phyloP scores from a whole-genome alignment of 805 yeast species.

The Saccharomycopsis fibuligera region DNA sequence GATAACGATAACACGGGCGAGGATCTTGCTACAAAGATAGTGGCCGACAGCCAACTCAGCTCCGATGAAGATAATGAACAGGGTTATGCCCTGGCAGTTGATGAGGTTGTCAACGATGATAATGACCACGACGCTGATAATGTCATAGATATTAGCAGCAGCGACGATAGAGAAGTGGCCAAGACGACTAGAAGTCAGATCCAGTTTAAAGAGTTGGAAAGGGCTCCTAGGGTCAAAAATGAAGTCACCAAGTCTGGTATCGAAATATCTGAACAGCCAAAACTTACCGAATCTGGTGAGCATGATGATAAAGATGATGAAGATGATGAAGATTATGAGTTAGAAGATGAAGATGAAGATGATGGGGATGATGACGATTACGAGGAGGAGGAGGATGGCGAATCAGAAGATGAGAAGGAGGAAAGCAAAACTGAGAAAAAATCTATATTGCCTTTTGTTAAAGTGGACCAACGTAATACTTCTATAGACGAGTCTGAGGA shows the following conservation, averaged over 20 bases:
- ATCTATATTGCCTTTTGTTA: no score
- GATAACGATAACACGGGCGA: constrained; percentile 20
- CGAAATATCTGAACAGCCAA: constrained; percentile 21
- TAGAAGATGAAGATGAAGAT: background rate
- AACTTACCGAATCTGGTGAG: constrained; percentile 24
- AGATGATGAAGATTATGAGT: constrained; percentile 13
- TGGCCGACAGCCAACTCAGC: constrained; percentile 4
- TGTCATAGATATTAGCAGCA: background rate
- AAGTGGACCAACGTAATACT: background rate
- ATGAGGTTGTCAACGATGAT: constrained; percentile 24
- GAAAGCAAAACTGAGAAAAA: background rate
- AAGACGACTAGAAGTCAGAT: no score
- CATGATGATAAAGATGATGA: constrained; percentile 21
- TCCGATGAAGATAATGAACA: constrained; percentile 30
- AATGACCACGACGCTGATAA: constrained; percentile 8
- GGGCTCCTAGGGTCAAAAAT: background rate
- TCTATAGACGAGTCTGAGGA: constrained; percentile 22
- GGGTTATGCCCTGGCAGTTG: constrained; percentile 29
- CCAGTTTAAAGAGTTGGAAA: no score
- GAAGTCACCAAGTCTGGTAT: background rate
- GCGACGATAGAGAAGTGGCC: no score
- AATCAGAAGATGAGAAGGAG: constrained; percentile 17
- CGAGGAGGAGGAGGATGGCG: constrained; percentile 20
- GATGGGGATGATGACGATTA: constrained; percentile 2
- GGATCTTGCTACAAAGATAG: constrained; percentile 17